Percentiles rank a stretch among this genome's conserved stretches.
Evolutionary conservation across 495 filamentous ascomycete species (phyloP).

Genomic region (Oleoguttula mirabilis): DNA sequence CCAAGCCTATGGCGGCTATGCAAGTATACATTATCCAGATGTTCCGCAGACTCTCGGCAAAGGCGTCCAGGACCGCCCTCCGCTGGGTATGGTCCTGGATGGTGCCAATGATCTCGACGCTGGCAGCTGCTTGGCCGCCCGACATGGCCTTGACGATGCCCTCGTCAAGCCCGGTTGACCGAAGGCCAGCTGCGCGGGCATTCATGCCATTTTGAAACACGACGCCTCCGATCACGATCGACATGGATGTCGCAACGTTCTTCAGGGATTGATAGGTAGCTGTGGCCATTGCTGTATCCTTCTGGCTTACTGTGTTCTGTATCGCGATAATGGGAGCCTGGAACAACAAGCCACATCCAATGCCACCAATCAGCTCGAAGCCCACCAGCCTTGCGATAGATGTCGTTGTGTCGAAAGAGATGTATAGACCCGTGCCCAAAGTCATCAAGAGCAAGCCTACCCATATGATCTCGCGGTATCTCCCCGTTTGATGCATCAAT

Average conservation of each 20-base stretch:
- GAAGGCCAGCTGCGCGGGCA: constrained; percentile 28
- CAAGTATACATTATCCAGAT: constrained; percentile 52
- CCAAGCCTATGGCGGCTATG: constrained; percentile 37
- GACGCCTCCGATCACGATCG: constrained; percentile 29
- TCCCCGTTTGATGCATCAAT: constrained; percentile 48
- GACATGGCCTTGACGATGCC: constrained; percentile 33
- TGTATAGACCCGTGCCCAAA: constrained; percentile 43
- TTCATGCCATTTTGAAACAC: constrained; percentile 47
- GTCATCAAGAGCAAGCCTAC: constrained; percentile 35
- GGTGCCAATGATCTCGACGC: constrained; percentile 34
- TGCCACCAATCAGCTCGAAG: constrained; percentile 25
- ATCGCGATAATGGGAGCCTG: constrained; percentile 28
- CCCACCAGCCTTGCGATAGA: constrained; percentile 35
- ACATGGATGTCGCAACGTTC: constrained; percentile 23
- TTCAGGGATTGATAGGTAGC: constrained; percentile 26
- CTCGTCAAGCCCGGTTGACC: constrained; percentile 36
- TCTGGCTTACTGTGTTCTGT: constrained; percentile 25
- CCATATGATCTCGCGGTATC: constrained; percentile 47
- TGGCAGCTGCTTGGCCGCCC: constrained; percentile 40
- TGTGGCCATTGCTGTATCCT: constrained; percentile 27
- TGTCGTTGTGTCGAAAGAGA: constrained; percentile 32
- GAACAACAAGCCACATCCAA: constrained; percentile 27
- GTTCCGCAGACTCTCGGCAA: constrained; percentile 47
- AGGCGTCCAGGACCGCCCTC: constrained; percentile 41
- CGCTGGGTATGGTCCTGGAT: constrained; percentile 37